A percentile compares a stretch with the other conserved stretches of the same genome.
Conservation (phyloP, 2,329 filamentous ascomycete species). For the Sclerotinia subarctica region DNA sequence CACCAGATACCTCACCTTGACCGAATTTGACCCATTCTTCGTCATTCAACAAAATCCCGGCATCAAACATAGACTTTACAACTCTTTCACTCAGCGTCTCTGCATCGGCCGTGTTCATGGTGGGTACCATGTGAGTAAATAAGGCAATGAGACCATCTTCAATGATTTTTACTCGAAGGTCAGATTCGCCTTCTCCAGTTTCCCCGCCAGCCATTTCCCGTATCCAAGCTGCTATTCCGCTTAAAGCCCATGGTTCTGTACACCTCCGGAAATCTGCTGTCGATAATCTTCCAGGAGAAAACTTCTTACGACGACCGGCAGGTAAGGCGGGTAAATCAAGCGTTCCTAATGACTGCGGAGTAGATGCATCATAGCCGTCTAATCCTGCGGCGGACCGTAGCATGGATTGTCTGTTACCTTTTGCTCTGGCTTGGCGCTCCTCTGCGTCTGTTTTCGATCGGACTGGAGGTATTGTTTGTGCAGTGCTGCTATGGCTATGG, state of each 20-base stretch:
- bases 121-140: slow-evolving; percentile 93
- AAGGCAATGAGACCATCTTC: slow-evolving; percentile 83
- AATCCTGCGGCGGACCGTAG: slow-evolving; percentile 51
- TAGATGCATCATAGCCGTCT: slow-evolving; percentile 56
- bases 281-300: slow-evolving; percentile 80
- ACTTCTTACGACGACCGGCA: slow-evolving; percentile 73
- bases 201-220: slow-evolving; percentile 65
- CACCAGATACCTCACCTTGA: slow-evolving; percentile 74
- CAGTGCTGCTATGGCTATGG: slow-evolving; percentile 75
- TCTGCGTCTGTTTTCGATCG: slow-evolving; percentile 91
- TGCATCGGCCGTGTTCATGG: slow-evolving; percentile 97
- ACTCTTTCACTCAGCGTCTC: slow-evolving; percentile 79
- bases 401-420: slow-evolving; percentile 50
- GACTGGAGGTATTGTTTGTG: slow-evolving; percentile 75
- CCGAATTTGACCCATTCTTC: slow-evolving; percentile 99
- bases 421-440: slow-evolving; percentile 55
- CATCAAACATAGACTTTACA: slow-evolving; percentile 73
- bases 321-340: slow-evolving; percentile 85
- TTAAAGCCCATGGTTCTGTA: slow-evolving; percentile 87
- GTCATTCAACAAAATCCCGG: slow-evolving; percentile 75
- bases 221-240: slow-evolving; percentile 82
- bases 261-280: slow-evolving; percentile 80
- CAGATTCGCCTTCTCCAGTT: slow-evolving; percentile 71
- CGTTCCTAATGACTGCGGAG: slow-evolving; percentile 52
- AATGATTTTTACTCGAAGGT: slow-evolving; percentile 79